phyloP scores from a whole-genome alignment of 1,284 basidiomycete genomes.

The Gomphus bonarii region DNA sequence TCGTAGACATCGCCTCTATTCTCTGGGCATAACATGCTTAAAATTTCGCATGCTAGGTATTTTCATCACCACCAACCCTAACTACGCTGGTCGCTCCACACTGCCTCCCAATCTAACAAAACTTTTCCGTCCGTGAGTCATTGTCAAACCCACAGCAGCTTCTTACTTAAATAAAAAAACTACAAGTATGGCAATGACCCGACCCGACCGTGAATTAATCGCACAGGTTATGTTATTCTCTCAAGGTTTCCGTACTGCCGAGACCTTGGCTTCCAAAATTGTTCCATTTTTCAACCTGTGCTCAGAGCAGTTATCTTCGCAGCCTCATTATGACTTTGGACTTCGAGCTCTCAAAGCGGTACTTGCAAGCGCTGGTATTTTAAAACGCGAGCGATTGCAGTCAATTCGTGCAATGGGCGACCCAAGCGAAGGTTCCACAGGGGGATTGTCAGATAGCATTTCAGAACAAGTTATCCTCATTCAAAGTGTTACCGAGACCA shows the following conservation, averaged over 20 bases:
- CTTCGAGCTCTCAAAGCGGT: conserved; percentile 96
- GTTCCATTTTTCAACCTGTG: conserved; percentile 99
- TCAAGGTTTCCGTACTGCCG: conserved; percentile 97
- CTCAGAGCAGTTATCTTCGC: conserved; percentile 91
- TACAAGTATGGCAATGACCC: conserved; percentile 96
- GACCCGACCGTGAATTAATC: conserved; percentile 95
- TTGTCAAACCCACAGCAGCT: not conserved
- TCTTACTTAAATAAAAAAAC: conserved; percentile 10
- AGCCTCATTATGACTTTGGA: conserved; percentile 99
- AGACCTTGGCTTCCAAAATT: conserved; percentile 91
- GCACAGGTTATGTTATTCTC: conserved; percentile 99
- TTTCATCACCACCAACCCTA: conserved; percentile 97
- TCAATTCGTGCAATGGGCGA: conserved; percentile 28
- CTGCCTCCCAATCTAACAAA: conserved; percentile 95
- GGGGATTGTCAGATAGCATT: conserved; percentile 54
- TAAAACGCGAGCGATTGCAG: conserved; percentile 85
- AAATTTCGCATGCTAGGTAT: conserved; percentile 44
- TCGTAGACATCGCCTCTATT: conserved; percentile 6
- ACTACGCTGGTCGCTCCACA: conserved; percentile 96
- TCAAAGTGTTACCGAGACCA: conserved; percentile 98
- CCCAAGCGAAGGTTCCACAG: conserved; percentile 30
- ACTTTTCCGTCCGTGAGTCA: conserved; percentile 81
- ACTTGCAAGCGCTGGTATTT: conserved; percentile 90
- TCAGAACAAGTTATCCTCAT: conserved; percentile 96
- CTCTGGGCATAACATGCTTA: not conserved